These are phyloP conservation scores for Fusarium lateritium DNA, from an alignment of 2,329 filamentous ascomycete genomes.

Conservation along the genomic window DNA sequence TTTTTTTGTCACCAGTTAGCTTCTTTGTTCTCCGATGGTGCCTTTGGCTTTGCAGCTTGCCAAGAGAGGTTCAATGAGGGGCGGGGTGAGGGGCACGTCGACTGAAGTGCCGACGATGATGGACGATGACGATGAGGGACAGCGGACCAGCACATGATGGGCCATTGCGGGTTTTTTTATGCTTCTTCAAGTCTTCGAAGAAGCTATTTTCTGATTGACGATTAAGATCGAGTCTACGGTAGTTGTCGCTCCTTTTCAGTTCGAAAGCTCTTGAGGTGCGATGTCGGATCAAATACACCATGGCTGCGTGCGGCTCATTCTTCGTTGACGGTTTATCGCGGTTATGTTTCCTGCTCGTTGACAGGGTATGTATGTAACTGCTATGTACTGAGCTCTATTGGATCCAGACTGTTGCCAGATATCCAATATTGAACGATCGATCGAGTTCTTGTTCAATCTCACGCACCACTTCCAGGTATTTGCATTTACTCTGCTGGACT, in stretches of 20 bases:
- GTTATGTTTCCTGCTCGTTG: not conserved
- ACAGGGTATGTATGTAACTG: not conserved
- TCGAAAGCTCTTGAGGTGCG: not conserved
- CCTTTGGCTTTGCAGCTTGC: not conserved
- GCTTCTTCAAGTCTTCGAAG: conserved; percentile 3
- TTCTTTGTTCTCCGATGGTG: conserved; percentile 6
- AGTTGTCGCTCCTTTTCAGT: not conserved
- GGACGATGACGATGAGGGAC: conserved; percentile 34
- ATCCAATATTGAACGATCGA: not conserved
- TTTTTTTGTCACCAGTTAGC: conserved; percentile 27
- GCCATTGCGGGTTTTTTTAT: conserved; percentile 10
- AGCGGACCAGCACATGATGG: conserved; percentile 6
- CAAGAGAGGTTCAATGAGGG: conserved; percentile 15
- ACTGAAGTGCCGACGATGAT: conserved; percentile 35
- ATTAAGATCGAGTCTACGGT: not conserved
- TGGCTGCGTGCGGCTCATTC: not conserved
- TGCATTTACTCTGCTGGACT: conserved; percentile 10
- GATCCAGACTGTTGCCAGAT: not conserved
- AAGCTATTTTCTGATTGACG: not conserved
- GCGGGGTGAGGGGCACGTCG: conserved; percentile 13
- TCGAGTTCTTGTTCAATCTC: not conserved
- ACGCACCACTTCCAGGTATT: not conserved
- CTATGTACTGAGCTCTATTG: not conserved
- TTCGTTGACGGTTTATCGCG: not conserved
- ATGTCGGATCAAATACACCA: conserved; percentile 5